phyloP scores from a whole-genome alignment of 2,329 filamentous ascomycete species.

The Exophiala viscosa region DNA sequence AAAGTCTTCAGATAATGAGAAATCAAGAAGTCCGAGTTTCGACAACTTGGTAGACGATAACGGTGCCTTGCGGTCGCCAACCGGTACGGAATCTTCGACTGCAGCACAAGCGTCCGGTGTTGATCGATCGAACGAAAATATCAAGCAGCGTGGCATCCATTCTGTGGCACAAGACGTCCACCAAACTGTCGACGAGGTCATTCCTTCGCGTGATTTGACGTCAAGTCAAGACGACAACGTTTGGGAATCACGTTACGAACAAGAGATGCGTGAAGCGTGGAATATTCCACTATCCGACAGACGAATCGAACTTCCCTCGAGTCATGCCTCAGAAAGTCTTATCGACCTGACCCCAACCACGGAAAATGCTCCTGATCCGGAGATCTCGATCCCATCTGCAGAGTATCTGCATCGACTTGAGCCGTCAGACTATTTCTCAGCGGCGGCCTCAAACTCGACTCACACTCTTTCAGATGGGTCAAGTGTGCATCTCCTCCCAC shows the following conservation, averaged over 20 bases:
- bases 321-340: constrained; percentile 41
- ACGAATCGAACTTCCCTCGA: constrained; percentile 30
- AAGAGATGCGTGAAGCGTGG: constrained; percentile 29
- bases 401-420: constrained; percentile 17
- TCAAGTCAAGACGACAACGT: background rate
- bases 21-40: constrained; percentile 34
- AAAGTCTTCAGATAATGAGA: constrained; percentile 18
- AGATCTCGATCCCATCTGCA: constrained; percentile 24
- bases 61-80: constrained; percentile 1
- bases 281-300: constrained; percentile 25
- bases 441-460: constrained; percentile 22
- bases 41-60: constrained; percentile 39
- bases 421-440: constrained; percentile 30
- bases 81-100: background rate
- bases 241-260: constrained; percentile 28
- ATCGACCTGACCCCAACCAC: constrained; percentile 46
- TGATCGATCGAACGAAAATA: background rate
- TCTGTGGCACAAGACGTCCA: constrained; percentile 1
- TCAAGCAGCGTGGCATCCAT: constrained; percentile 5
- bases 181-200: background rate
- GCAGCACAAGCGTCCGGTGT: constrained; percentile 9
- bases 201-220: background rate
- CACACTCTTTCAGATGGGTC: constrained; percentile 35
- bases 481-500: background rate
- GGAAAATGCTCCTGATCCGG: constrained; percentile 35